phyloP scores from a whole-genome alignment of 306 rosid species.

The Clitoria ternatea region DNA sequence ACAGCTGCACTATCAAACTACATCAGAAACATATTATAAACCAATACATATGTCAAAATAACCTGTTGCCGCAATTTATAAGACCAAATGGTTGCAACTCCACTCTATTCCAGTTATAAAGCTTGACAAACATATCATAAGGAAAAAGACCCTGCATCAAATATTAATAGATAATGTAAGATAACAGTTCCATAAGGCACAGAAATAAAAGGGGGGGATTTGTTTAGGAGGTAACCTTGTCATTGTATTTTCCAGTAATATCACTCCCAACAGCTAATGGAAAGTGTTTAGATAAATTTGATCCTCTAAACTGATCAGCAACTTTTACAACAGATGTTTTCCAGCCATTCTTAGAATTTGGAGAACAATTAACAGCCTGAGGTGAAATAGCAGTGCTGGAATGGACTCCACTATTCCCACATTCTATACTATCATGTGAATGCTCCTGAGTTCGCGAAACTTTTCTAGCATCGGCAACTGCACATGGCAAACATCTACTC shows the following conservation, averaged over 20 bases:
- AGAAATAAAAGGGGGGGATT: neutral
- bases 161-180: constrained; percentile 15
- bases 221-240: constrained; percentile 49
- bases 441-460: constrained; percentile 36
- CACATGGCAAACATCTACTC: constrained; percentile 20
- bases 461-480: constrained; percentile 26
- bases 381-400: constrained; percentile 40
- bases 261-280: constrained; percentile 40
- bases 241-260: constrained; percentile 48
- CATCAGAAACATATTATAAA: constrained; percentile 5
- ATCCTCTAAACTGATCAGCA: constrained; percentile 64
- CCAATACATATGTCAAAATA: constrained; percentile 13
- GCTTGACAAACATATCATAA: constrained; percentile 72
- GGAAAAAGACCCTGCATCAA: constrained; percentile 68
- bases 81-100: constrained; percentile 79
- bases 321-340: constrained; percentile 56
- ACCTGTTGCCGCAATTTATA: constrained; percentile 89
- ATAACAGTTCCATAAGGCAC: neutral
- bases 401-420: constrained; percentile 36
- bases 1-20: neutral
- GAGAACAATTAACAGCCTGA: constrained; percentile 36
- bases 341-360: constrained; percentile 48
- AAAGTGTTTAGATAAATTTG: constrained; percentile 45
- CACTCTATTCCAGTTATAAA: constrained; percentile 65
- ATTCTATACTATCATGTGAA: constrained; percentile 29